A percentile compares a stretch with the other conserved stretches of the same genome.
Evolutionary conservation across 2,329 filamentous ascomycete species (phyloP).

Genomic region (Apiospora arundinis): DNA sequence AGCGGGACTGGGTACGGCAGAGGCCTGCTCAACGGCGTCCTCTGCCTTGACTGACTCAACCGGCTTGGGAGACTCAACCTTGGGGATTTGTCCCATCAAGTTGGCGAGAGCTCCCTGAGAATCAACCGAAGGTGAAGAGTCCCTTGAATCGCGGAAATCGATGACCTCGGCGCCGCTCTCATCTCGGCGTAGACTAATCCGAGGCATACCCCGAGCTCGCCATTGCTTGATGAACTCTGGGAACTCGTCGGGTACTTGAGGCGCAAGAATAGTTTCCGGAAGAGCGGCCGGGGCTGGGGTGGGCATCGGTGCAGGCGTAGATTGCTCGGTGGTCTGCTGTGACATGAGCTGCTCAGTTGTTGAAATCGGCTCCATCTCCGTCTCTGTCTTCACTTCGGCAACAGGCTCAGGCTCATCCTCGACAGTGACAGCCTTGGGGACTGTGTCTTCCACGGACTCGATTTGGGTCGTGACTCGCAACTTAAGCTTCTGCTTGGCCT

Average conservation of each 20-base stretch:
- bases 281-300: slow-evolving; percentile 23
- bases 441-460: slow-evolving; percentile 35
- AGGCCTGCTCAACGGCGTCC: slow-evolving; percentile 23
- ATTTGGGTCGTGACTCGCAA: slow-evolving; percentile 69
- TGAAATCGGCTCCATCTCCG: neutral
- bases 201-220: slow-evolving; percentile 36
- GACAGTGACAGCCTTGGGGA: slow-evolving; percentile 52
- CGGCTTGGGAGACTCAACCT: slow-evolving; percentile 7
- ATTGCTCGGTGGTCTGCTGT: slow-evolving; percentile 5
- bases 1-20: slow-evolving; percentile 6
- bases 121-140: slow-evolving; percentile 20
- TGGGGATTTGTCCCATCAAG: slow-evolving; percentile 25
- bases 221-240: slow-evolving; percentile 37
- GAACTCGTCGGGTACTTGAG: slow-evolving; percentile 34
- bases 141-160: slow-evolving; percentile 33
- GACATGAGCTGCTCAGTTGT: neutral
- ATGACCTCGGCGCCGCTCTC: slow-evolving; percentile 34
- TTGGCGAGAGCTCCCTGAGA: slow-evolving; percentile 22
- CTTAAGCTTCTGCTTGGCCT: slow-evolving; percentile 97
- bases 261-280: slow-evolving; percentile 34
- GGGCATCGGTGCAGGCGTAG: slow-evolving; percentile 20
- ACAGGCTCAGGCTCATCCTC: slow-evolving; percentile 56
- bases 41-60: neutral
- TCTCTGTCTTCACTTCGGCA: slow-evolving; percentile 21
- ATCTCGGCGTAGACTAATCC: slow-evolving; percentile 35